Base-by-base conservation (phyloP, 78 protist species). In the Isochrysis galbana region DNA sequence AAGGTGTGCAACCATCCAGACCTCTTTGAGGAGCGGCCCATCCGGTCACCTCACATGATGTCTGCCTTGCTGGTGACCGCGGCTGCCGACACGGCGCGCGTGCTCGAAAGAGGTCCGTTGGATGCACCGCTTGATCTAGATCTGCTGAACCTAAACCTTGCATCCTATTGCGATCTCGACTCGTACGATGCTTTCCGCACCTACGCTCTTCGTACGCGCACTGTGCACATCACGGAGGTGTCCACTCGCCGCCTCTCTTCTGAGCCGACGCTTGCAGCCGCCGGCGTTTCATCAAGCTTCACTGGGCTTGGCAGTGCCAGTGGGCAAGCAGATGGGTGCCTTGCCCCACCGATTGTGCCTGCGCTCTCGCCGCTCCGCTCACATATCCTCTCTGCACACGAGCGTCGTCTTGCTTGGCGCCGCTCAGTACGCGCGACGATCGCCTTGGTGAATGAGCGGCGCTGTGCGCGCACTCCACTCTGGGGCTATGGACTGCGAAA, bases 1-100 rank as follows among this genome's bases (percentile, higher is more conserved):
- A 98, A 97, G 89, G 96, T 46, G 51, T 98, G 99, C 93, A 97
- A 97, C 92, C 99, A 98, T 77, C 99, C 99, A 0, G 97, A 96
- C 90, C 67, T 98, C 38, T 98, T 97, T 78, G 98, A 94, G 34
- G 93, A 32, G 69, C 95, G 97, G 22, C 97, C 98, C 17, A 94
- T 96, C 44, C 48, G 93, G 11, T 91, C 96, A 1, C 96, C 99
- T 0, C 87, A 97, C 29, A 95, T 46, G 19, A 47, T 78, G 72
- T 51, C 1, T 48, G 91, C 92, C 25, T 51, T 89, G 82, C 70
- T 23, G 34, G 0, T 86, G 23, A 87, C 1, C 36, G 29, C 47
- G 11, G 41, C 87, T 38, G 47, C 26, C 55, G 32, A 0, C 32
- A 54, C 26, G 14, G 25, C 42, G 32, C n/a, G 21, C n/a, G 93